Evolutionary conservation across 441 rosid genomes (phyloP).

Genomic region (Lepidium campestre): DNA sequence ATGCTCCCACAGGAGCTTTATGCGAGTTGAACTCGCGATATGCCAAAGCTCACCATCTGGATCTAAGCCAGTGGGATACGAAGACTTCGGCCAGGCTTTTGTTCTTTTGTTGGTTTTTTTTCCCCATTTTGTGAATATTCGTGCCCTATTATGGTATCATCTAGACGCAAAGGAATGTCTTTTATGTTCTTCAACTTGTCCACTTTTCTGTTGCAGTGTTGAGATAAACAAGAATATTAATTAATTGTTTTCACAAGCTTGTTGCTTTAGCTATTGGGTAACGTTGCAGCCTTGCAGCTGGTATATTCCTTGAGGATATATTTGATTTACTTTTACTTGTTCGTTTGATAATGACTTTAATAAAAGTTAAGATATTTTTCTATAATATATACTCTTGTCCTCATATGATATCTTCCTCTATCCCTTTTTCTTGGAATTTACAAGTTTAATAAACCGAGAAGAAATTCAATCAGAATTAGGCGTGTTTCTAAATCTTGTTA

Average conservation of each 20-base stretch:
- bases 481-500: conserved; percentile 5
- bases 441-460: conserved; percentile 26
- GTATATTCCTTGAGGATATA: conserved; percentile 26
- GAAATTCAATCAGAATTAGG: background rate
- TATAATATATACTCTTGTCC: background rate
- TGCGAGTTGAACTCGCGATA: too few species aligned
- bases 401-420: conserved; percentile 14
- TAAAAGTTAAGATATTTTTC: background rate
- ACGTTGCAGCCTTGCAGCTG: conserved; percentile 15
- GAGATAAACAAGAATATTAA: conserved; percentile 22
- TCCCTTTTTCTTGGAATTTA: conserved; percentile 32
- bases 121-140: conserved; percentile 14
- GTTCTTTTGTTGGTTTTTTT: conserved; percentile 12
- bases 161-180: conserved; percentile 13
- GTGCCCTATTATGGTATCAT: conserved; percentile 13
- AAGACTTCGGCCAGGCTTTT: too few species aligned
- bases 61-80: too few species aligned
- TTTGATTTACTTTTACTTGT: conserved; percentile 15
- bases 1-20: too few species aligned
- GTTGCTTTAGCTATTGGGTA: conserved; percentile 23
- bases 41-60: too few species aligned
- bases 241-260: conserved; percentile 5
- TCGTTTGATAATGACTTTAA: conserved; percentile 20
- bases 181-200: conserved; percentile 14
- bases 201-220: conserved; percentile 19